Base-by-base conservation (phyloP, 2,329 filamentous ascomycete genomes). In the Cadophora luteo-olivacea region DNA sequence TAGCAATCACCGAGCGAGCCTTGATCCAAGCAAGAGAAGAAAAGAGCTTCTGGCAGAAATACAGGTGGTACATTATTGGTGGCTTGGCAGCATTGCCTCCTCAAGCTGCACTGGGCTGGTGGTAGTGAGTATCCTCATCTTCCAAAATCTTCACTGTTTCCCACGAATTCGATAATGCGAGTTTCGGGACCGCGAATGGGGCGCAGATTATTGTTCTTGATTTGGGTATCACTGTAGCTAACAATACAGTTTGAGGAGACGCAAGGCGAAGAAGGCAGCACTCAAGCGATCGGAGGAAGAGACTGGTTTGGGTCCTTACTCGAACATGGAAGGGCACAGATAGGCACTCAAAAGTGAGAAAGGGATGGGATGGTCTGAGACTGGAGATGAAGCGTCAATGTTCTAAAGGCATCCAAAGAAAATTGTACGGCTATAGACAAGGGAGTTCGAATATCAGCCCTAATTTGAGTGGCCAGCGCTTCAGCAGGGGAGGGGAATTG, bases 211-310 rank as follows among this genome's bases (percentile, higher is more conserved):
- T 29, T 5, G 5, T 29, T 29, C 5, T 5, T 5, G 29, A 29
- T 29, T 29, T 29, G 5, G 29, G 5, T 29, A 3, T 29, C 29
- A 16, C 2, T 19, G 14, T 19, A 19, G 16, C 41, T 45, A 19
- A 45, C 12, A 19, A 16, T 5, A 45, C n/a, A 61, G 58, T n/a
- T 49, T 41, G 58, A 61, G 58, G 38, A 38, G 22, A 33, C 58
- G 58, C 58, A 61, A 61, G 24, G 58, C 58, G 38, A 61, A 61
- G 58, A 61, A 61, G 16, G 58, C 58, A 8, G 58, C 58, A 12
- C 38, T 61, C 3, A 61, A 61, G 58, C 22, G 55, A 45, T n/a
- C 58, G 24, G 58, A 61, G 25, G 58, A 61, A 6, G 38, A 61
- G 16, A 19, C 11, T 2, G 24, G 11, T 1, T 48, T 61, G 58